These are phyloP conservation scores for Starmerella etchellsii DNA, from an alignment of 805 yeast species.

Conservation along the genomic window DNA sequence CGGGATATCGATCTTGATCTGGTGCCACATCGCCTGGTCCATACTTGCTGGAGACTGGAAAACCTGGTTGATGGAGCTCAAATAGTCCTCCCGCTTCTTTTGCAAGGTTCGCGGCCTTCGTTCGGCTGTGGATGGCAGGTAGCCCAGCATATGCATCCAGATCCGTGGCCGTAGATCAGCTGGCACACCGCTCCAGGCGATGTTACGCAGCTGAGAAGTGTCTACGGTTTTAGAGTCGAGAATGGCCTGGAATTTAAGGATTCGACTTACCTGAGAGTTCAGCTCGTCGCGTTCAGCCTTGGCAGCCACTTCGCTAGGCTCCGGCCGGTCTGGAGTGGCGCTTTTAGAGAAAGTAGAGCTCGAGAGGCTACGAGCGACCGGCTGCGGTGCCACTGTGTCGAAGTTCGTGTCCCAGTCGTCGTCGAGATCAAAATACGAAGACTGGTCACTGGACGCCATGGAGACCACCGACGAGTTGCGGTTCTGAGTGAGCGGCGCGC, in stretches of 20 bases:
- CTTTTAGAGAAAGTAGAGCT: slow-evolving; percentile 4
- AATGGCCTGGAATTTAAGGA: slow-evolving; percentile 52
- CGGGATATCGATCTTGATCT: slow-evolving; percentile 86
- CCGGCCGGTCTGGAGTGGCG: slow-evolving; percentile 4
- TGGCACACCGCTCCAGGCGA: slow-evolving; percentile 94
- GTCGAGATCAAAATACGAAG: slow-evolving; percentile 55
- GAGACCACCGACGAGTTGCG: slow-evolving; percentile 5
- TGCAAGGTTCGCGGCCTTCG: slow-evolving; percentile 57
- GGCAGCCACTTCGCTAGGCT: slow-evolving; percentile 27
- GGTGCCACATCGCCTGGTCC: slow-evolving; percentile 84
- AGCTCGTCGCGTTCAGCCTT: slow-evolving; percentile 40
- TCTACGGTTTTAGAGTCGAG: slow-evolving; percentile 46
- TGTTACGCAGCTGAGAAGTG: slow-evolving; percentile 53
- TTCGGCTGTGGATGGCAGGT: slow-evolving; percentile 71
- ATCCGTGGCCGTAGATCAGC: slow-evolving; percentile 61
- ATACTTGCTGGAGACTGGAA: slow-evolving; percentile 37
- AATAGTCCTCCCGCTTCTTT: slow-evolving; percentile 76
- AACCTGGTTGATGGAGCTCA: slow-evolving; percentile 59
- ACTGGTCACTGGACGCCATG: slow-evolving; percentile 10
- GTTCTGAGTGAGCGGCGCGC: neutral
- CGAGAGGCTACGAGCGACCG: slow-evolving; percentile 13
- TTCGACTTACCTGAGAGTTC: slow-evolving; percentile 48
- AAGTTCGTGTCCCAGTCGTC: slow-evolving; percentile 88
- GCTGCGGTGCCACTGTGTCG: slow-evolving; percentile 26
- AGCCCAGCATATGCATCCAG: slow-evolving; percentile 86